Evolutionary conservation across 2,329 filamentous ascomycete species (phyloP), one percentile per base, ranked within the genome.

Genomic region (Daldinia sp.): DNA sequence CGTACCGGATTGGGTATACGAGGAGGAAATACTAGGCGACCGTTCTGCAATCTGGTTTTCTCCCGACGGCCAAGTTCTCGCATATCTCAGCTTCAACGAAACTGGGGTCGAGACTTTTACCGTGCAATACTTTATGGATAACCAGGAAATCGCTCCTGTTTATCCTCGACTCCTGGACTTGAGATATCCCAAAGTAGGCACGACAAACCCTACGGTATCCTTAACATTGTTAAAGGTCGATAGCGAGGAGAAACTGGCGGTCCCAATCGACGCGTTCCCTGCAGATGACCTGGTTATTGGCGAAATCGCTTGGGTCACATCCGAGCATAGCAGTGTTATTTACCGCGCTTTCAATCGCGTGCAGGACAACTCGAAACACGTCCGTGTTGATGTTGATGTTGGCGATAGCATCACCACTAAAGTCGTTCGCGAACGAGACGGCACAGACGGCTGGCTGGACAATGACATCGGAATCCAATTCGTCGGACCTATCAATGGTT

Each of bases 311-410:
- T 91, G 89, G 89, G 77, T 90, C 17, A 90, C 88, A 0, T 82
- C 86, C 6, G 77, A 77, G 4, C 87, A 90, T 71, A 78, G 81
- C n/a, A 82, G 81, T 37, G 79, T 91, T 35, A 80, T 89, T 34
- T 88, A 89, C 75, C 84, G 87, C 10, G 85, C 85, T 0, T 91
- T 85, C 77, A 90, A 91, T 73, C 85, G 89, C 3, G 87, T 90
- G 0, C 89, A 91, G 70, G 87, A 90, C 66, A 76, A 80, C 1
- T 87, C 89, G 60, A 88, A 87, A 63, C 78, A 89, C 11, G 82
- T 91, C 1, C 75, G 85, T 0, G 85, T 91, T 2, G 81, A 89
- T 0, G 85, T 91, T 2, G 81, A 89, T 63, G 80, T 75, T 19
- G 64, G 84, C 1, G 76, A 78, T 1, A 77, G 80, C 2, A 74